phyloP scores from a whole-genome alignment of 257 asterid species.

The Rauvolfia tetraphylla region DNA sequence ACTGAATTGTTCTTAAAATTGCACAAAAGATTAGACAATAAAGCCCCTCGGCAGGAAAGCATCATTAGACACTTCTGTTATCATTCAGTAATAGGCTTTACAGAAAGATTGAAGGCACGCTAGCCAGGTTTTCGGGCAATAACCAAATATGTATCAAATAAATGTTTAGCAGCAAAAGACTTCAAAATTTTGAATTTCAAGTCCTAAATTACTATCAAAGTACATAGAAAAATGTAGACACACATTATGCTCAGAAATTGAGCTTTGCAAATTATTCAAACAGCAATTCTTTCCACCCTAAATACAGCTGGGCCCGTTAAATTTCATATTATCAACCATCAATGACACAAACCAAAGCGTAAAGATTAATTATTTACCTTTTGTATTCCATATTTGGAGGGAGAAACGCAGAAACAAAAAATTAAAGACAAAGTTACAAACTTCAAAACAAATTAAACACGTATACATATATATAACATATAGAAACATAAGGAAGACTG shows the following conservation, averaged over 20 bases:
- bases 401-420: background rate
- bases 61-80: background rate
- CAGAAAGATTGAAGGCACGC: background rate
- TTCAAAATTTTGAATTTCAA: background rate
- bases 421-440: background rate
- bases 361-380: background rate
- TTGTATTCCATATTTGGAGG: background rate
- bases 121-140: background rate
- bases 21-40: background rate
- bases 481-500: background rate
- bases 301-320: background rate
- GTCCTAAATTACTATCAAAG: background rate
- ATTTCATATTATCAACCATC: background rate
- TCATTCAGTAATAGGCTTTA: background rate
- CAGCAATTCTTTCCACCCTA: background rate
- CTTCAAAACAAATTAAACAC: background rate
- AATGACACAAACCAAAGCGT: background rate
- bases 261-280: background rate
- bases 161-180: background rate
- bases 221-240: background rate
- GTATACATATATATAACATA: background rate
- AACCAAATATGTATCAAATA: background rate
- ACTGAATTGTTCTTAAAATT: background rate
- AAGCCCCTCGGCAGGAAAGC: background rate
- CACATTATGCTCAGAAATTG: background rate